A percentile compares a stretch with the other conserved stretches of the same genome.
Conservation (phyloP, 768 basidiomycete species). For the Hemileccinum rubropunctum region DNA sequence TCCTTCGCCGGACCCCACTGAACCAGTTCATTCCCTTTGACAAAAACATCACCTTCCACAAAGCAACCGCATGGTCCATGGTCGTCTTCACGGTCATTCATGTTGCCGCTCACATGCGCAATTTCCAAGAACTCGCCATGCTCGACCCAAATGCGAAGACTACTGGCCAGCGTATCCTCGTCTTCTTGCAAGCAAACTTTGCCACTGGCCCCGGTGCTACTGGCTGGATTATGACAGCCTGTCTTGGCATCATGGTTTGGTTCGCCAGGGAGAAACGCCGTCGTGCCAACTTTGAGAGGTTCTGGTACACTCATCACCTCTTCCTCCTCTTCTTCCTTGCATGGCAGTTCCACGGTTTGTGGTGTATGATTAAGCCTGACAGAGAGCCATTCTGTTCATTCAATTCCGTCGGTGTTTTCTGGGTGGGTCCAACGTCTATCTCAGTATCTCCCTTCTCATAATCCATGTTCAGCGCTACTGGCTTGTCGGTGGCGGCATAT, state of each 20-base stretch:
- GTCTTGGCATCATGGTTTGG: constrained; percentile 77
- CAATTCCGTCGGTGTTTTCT: constrained; percentile 89
- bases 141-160: constrained; percentile 52
- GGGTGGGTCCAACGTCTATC: constrained; percentile 52
- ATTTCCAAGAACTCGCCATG: constrained; percentile 68
- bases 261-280: constrained; percentile 82
- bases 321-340: constrained; percentile 90
- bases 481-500: constrained; percentile 83
- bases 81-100: constrained; percentile 75
- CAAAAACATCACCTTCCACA: constrained; percentile 89
- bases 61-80: constrained; percentile 89
- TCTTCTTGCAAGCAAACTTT: constrained; percentile 81
- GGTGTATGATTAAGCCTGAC: constrained; percentile 95
- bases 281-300: constrained; percentile 77
- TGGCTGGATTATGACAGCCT: constrained; percentile 84
- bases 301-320: constrained; percentile 88
- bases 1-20: constrained; percentile 82
- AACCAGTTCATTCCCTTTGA: constrained; percentile 90
- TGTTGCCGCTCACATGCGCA: constrained; percentile 81
- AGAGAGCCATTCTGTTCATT: constrained; percentile 83
- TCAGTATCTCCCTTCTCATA: constrained; percentile 3
- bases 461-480: constrained; percentile 67
- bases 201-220: constrained; percentile 78
- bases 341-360: constrained; percentile 97
- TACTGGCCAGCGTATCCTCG: constrained; percentile 51